Conservation (phyloP, 768 basidiomycete species). For the Suillus clintonianus region DNA sequence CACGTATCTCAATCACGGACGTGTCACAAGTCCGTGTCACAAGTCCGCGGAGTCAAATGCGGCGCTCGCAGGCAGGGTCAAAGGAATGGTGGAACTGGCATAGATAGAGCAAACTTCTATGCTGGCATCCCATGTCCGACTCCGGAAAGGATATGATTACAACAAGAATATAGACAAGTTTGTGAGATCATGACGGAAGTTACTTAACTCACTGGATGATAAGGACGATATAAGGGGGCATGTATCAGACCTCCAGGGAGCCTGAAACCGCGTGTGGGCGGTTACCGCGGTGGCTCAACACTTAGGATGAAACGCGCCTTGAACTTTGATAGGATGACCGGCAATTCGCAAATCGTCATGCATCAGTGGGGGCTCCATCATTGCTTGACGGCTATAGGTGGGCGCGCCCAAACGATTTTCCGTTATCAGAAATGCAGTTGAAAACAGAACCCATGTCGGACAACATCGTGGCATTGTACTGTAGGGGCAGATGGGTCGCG, state of each 20-base stretch:
- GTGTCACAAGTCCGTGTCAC: neutral
- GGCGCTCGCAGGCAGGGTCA: constrained; percentile 1
- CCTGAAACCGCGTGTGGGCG: neutral
- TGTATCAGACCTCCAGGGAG: neutral
- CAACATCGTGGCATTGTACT: neutral
- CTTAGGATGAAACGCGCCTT: neutral
- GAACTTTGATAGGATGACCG: neutral
- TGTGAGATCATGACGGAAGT: neutral
- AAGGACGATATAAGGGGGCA: neutral
- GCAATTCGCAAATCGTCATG: neutral
- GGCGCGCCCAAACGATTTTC: neutral
- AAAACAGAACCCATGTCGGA: neutral
- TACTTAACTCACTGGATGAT: neutral
- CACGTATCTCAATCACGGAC: neutral
- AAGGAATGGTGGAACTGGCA: neutral
- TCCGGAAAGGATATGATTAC: neutral
- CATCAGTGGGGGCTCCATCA: neutral
- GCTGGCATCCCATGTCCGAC: neutral
- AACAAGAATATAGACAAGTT: neutral
- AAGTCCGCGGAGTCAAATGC: neutral
- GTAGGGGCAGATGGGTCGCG: neutral
- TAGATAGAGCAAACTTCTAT: neutral
- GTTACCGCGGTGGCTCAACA: neutral
- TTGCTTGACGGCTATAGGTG: neutral
- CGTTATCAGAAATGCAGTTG: neutral